Conservation (phyloP, 2,329 filamentous ascomycete species). For the Scedosporium aurantiacum region DNA sequence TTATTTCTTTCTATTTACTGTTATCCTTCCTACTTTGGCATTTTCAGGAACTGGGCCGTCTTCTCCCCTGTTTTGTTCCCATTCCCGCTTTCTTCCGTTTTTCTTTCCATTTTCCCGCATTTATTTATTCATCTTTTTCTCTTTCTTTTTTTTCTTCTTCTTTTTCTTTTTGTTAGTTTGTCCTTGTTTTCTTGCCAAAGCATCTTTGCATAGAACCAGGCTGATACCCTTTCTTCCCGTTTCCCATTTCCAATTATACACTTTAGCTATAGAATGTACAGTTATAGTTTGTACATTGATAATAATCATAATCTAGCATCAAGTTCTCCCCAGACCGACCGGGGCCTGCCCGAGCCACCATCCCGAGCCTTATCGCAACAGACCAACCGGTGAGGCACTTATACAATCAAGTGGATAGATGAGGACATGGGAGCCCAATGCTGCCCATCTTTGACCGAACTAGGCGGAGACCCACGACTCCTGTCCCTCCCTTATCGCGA, state of each 20-base stretch:
- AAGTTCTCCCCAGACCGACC: background rate
- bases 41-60: background rate
- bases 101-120: background rate
- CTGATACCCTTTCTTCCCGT: background rate
- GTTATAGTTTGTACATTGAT: background rate
- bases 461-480: background rate
- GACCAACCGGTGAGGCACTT: background rate
- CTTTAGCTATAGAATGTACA: slow-evolving; percentile 14
- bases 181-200: background rate
- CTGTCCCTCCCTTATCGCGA: background rate
- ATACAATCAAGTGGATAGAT: background rate
- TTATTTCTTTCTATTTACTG: background rate
- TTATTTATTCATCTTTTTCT: slow-evolving; percentile 1
- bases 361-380: background rate
- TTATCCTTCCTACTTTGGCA: background rate
- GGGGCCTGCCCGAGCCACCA: background rate
- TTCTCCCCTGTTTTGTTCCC: background rate
- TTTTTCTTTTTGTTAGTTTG: background rate
- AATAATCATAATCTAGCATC: slow-evolving; percentile 4
- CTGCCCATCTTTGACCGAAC: too few species aligned
- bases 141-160: background rate
- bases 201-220: slow-evolving; percentile 1
- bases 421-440: too few species aligned
- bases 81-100: background rate
- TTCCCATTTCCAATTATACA: background rate